Evolutionary conservation across 169 alveolate species (phyloP).

Genomic region (Plasmodium coatneyi): DNA sequence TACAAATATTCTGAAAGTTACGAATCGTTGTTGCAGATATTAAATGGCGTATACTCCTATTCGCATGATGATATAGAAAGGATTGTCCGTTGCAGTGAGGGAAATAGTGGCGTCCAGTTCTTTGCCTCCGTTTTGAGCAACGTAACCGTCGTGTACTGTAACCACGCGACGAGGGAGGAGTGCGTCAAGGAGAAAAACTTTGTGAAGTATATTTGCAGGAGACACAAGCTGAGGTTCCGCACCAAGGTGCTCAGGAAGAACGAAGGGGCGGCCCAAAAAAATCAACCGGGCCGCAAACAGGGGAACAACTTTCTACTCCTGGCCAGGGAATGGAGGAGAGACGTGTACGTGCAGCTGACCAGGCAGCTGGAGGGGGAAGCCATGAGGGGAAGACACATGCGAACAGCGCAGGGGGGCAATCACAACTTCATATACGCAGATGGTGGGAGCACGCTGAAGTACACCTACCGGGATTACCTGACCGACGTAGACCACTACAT

Average conservation of each 20-base stretch:
- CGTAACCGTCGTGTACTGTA: constrained; percentile 37
- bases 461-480: constrained; percentile 15
- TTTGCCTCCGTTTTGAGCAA: constrained; percentile 21
- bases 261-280: not conserved
- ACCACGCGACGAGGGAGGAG: constrained; percentile 42
- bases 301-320: constrained; percentile 27
- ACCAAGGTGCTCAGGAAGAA: constrained; percentile 7
- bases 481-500: constrained; percentile 11
- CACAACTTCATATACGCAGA: not conserved
- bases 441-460: not conserved
- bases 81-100: not conserved
- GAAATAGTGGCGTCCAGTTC: not conserved
- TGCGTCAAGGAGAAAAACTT: constrained; percentile 33
- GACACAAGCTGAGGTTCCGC: constrained; percentile 3
- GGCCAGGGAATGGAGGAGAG: constrained; percentile 50
- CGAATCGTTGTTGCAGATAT: not conserved
- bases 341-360: constrained; percentile 6
- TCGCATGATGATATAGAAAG: constrained; percentile 18
- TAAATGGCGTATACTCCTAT: constrained; percentile 21
- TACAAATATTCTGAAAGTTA: constrained; percentile 10
- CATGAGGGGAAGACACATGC: not conserved
- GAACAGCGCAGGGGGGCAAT: not conserved
- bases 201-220: constrained; percentile 27
- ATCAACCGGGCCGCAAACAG: not conserved
- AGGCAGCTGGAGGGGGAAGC: not conserved